phyloP scores from a whole-genome alignment of 108 stramenopile genomes.

The Cyclotella baltica region DNA sequence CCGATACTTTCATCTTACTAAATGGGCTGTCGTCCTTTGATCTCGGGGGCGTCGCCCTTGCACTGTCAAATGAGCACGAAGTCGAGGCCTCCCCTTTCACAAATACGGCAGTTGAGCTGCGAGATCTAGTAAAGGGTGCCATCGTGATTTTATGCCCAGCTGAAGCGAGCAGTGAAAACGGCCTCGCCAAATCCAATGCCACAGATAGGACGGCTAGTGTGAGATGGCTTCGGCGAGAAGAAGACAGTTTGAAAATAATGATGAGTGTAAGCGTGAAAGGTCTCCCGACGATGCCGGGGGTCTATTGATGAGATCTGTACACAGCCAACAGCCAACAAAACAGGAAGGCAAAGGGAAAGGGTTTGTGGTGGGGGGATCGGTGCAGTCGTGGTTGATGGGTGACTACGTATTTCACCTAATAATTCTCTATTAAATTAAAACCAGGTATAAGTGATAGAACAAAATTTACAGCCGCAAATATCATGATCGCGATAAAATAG shows the following conservation, averaged over 20 bases:
- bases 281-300: no score
- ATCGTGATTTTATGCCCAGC: constrained; percentile 9
- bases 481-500: no score
- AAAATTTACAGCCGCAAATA: no score
- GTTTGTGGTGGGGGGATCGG: no score
- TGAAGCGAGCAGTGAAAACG: background rate
- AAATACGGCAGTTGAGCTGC: constrained; percentile 6
- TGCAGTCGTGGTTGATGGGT: no score
- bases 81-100: constrained; percentile 5
- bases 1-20: constrained; percentile 30
- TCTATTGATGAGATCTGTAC: no score
- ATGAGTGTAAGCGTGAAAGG: no score
- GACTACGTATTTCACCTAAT: no score
- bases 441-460: no score
- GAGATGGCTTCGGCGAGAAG: constrained; percentile 12
- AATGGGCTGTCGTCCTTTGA: constrained; percentile 13
- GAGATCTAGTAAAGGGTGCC: constrained; percentile 44
- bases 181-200: constrained; percentile 17
- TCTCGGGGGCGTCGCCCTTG: background rate
- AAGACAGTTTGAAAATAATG: constrained; percentile 14
- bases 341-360: no score
- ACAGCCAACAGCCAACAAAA: no score
- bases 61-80: background rate
- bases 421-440: no score
- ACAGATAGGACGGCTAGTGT: constrained; percentile 14